Conservation (phyloP, 2,329 filamentous ascomycete species). For the Talaromyces piceae region DNA sequence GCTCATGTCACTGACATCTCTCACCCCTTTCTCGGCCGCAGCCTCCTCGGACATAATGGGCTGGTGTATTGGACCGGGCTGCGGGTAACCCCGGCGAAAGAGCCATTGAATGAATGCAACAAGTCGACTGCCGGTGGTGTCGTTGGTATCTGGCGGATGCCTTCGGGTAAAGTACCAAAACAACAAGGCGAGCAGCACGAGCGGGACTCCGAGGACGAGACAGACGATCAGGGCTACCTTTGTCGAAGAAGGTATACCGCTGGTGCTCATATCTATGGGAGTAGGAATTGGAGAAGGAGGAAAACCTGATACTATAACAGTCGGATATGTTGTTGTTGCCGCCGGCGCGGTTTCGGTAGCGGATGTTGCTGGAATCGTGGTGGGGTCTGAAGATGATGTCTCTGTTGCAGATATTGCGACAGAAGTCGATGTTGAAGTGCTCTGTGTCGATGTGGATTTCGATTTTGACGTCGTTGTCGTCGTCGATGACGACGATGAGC, state of each 20-base stretch:
- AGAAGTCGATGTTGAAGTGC: neutral
- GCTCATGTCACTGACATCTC: neutral
- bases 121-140: no score
- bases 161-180: neutral
- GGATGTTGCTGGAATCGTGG: neutral
- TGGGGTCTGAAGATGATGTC: neutral
- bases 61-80: neutral
- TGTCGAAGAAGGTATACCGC: neutral
- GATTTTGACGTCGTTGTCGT: neutral
- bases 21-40: neutral
- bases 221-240: neutral
- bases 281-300: neutral
- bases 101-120: neutral
- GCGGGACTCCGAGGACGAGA: neutral
- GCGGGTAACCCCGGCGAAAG: neutral
- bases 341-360: neutral
- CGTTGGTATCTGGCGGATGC: neutral
- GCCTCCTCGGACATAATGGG: neutral
- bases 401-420: neutral
- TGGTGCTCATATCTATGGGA: neutral
- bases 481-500: neutral
- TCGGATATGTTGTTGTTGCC: neutral
- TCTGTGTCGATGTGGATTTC: neutral
- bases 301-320: neutral
- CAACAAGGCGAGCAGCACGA: neutral